phyloP scores from a whole-genome alignment of 1,139 yeast genomes.

The Debaryomyces coudertii region DNA sequence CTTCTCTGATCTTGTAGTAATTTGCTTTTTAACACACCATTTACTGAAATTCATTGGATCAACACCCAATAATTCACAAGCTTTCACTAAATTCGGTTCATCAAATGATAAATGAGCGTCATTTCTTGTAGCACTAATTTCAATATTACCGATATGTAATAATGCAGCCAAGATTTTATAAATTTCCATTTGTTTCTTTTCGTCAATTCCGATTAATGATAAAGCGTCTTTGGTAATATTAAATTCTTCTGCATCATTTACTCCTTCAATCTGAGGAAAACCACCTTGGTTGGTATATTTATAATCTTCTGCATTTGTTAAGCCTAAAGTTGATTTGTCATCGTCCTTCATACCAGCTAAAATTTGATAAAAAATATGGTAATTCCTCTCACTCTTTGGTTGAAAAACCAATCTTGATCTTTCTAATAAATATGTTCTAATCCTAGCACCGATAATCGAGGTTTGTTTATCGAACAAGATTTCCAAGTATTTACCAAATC shows the following conservation, averaged over 20 bases:
- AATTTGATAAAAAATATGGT: constrained; percentile 93
- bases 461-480: constrained; percentile 76
- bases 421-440: constrained; percentile 89
- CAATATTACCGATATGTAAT: constrained; percentile 91
- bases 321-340: constrained; percentile 59
- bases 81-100: constrained; percentile 82
- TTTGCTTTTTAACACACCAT: constrained; percentile 94
- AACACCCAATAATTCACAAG: constrained; percentile 83
- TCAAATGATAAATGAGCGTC: constrained; percentile 84
- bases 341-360: constrained; percentile 73
- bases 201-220: constrained; percentile 71
- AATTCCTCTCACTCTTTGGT: constrained; percentile 85
- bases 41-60: constrained; percentile 76
- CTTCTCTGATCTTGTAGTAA: constrained; percentile 89
- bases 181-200: constrained; percentile 63
- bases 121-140: constrained; percentile 81
- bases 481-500: constrained; percentile 95
- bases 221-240: constrained; percentile 75
- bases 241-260: constrained; percentile 84
- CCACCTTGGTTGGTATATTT: constrained; percentile 93
- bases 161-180: constrained; percentile 85
- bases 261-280: constrained; percentile 67
- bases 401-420: constrained; percentile 94
- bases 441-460: constrained; percentile 90
- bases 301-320: constrained; percentile 68